Evolutionary conservation across 768 basidiomycete genomes (phyloP), one percentile per base, ranked within the genome.

Genomic region (Suillus plorans): DNA sequence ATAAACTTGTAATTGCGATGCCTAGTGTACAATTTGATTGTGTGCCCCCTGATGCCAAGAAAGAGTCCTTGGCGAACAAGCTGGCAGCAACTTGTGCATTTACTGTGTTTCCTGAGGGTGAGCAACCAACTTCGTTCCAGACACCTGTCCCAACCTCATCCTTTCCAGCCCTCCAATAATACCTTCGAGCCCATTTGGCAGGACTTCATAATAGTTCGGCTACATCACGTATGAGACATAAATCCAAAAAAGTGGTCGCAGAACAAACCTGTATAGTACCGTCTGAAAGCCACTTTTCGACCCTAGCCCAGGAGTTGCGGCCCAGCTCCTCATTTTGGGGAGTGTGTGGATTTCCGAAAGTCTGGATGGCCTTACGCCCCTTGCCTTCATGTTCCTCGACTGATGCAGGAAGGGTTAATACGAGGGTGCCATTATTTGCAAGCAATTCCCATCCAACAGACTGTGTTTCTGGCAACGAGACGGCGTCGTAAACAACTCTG

Each of bases 121-220:
- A 1, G 66, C 79, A 13, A 85, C 75, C 16, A 85, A 69, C 69
- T 85, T 85, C n/a, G 66, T 70, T 5, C 79, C 83, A 28, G 81
- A 82, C 31, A 84, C 73, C 64, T 79, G 64, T 12, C 79, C 74
- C 2, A 66, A 64, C 68, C 70, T 72, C 67, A 84, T 56, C 63
- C 71, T 71, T 57, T 78, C 71, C 34, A 85, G 65, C 2, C 80
- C 82, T 13, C 60, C 74, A 0, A 64, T 49, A 13, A 85, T 75
- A 10, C 77, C 82, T 6, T 67, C 62, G 1, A 85, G 72, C 2
- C 84, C 84, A n/a, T 72, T 68, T 0, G 78, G 75, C 9, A 85
- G 69, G 14, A 82, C 70, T 66, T 84, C 79, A 7, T 77, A 64
- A 18, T 73, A 70, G 66, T 78, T 79, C 2, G 84, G 81, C 82